Conservation (phyloP, 2,329 filamentous ascomycete species). For the Paecilomyces variotii region DNA sequence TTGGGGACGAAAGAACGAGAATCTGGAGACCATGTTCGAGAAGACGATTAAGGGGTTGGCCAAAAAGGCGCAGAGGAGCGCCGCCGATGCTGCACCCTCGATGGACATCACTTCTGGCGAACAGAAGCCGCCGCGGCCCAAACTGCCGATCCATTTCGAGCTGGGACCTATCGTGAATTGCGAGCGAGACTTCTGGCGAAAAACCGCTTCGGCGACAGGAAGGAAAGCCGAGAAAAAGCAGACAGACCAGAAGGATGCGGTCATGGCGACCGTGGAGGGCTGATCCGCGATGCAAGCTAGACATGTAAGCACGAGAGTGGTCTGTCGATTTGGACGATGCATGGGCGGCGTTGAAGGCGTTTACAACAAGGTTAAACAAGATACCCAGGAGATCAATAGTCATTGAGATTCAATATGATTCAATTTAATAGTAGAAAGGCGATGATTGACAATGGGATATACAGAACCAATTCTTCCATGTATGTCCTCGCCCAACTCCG, state of each 20-base stretch:
- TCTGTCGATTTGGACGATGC: neutral
- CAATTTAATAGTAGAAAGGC: neutral
- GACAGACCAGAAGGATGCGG: conserved; percentile 14
- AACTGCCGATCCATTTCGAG: conserved; percentile 28
- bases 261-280: conserved; percentile 12
- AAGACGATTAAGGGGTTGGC: conserved; percentile 47
- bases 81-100: conserved; percentile 13
- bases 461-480: neutral
- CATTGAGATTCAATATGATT: neutral
- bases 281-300: neutral
- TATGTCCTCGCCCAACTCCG: neutral
- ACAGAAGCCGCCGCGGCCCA: conserved; percentile 14
- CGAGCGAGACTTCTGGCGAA: conserved; percentile 52
- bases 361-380: neutral
- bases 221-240: conserved; percentile 23
- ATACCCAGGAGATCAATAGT: neutral
- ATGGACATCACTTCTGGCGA: conserved; percentile 26
- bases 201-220: conserved; percentile 28
- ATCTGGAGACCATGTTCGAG: conserved; percentile 46
- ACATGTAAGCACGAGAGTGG: neutral
- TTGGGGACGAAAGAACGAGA: conserved; percentile 30
- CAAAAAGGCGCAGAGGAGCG: conserved; percentile 29
- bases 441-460: neutral
- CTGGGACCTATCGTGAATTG: conserved; percentile 51
- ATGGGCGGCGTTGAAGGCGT: neutral